These are phyloP conservation scores for Erythrobasidium yunnanense DNA, from an alignment of 768 basidiomycete species.

Conservation along the genomic window DNA sequence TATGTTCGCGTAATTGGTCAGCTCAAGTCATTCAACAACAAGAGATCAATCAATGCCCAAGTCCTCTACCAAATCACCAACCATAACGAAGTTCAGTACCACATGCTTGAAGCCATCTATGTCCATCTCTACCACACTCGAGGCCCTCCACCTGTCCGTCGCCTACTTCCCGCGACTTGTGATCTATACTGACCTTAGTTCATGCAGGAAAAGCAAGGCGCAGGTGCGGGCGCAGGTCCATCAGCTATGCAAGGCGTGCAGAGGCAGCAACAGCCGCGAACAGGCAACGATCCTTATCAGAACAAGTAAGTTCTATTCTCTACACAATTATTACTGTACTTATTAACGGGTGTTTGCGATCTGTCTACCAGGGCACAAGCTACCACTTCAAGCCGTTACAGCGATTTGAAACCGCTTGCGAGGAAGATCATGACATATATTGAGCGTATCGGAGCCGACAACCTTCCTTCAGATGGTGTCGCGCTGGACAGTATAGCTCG, in stretches of 20 bases:
- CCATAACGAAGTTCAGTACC: constrained; percentile 68
- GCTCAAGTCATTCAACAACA: constrained; percentile 69
- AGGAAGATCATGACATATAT: constrained; percentile 60
- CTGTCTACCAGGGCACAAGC: constrained; percentile 33
- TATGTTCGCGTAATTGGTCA: constrained; percentile 72
- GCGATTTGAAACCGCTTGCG: constrained; percentile 50
- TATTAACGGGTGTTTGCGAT: neutral
- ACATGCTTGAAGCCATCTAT: constrained; percentile 62
- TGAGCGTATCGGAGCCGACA: constrained; percentile 39
- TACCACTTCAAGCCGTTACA: constrained; percentile 44
- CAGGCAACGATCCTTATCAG: constrained; percentile 10
- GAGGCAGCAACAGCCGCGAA: neutral
- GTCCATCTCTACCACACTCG: constrained; percentile 57
- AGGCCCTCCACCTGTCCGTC: constrained; percentile 45
- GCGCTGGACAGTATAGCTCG: constrained; percentile 77
- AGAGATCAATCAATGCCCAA: constrained; percentile 67
- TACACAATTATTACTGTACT: neutral
- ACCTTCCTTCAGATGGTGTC: constrained; percentile 55
- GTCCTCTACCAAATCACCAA: constrained; percentile 61
- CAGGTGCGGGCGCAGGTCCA: neutral
- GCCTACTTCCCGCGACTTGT: neutral
- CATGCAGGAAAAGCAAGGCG: neutral
- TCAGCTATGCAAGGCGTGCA: constrained; percentile 8
- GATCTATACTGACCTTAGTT: neutral
- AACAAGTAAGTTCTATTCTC: neutral